phyloP scores from a whole-genome alignment of 805 yeast genomes.

The Spathaspora passalidarum region DNA sequence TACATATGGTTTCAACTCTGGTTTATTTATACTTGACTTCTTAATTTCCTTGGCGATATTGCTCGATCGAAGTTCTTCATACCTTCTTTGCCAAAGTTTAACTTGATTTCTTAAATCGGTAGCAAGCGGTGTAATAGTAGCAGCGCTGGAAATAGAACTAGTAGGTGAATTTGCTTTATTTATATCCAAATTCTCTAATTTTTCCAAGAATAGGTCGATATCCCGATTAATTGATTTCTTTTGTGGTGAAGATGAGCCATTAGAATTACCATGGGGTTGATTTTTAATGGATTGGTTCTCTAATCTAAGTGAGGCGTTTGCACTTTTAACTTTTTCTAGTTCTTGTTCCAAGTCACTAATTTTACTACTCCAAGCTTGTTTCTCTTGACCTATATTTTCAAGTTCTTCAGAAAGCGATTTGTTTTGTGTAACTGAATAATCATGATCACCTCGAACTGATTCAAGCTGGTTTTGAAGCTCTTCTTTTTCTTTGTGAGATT shows the following conservation, averaged over 20 bases:
- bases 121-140: conserved; percentile 1
- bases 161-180: not conserved
- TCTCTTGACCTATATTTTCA: conserved; percentile 17
- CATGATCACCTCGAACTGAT: conserved; percentile 22
- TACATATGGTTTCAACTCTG: conserved; percentile 26
- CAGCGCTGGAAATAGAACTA: not conserved
- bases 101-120: conserved; percentile 23
- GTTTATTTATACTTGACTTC: conserved; percentile 14
- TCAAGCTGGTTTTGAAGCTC: conserved; percentile 15
- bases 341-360: conserved; percentile 16
- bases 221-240: conserved; percentile 4
- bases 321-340: conserved; percentile 25
- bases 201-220: conserved; percentile 10
- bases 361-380: conserved; percentile 5
- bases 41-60: conserved; percentile 19
- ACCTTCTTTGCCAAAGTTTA: conserved; percentile 49
- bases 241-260: not conserved
- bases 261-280: conserved; percentile 1
- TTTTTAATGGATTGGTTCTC: conserved; percentile 38
- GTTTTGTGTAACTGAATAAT: conserved; percentile 17
- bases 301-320: conserved; percentile 32
- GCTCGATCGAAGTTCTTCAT: conserved; percentile 45
- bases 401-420: conserved; percentile 18
- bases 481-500: conserved; percentile 13
- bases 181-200: conserved; percentile 6